Evolutionary conservation across 139 green algal genomes (phyloP), one percentile per base, ranked within the genome.

Genomic region (Parachlorella kessleri): DNA sequence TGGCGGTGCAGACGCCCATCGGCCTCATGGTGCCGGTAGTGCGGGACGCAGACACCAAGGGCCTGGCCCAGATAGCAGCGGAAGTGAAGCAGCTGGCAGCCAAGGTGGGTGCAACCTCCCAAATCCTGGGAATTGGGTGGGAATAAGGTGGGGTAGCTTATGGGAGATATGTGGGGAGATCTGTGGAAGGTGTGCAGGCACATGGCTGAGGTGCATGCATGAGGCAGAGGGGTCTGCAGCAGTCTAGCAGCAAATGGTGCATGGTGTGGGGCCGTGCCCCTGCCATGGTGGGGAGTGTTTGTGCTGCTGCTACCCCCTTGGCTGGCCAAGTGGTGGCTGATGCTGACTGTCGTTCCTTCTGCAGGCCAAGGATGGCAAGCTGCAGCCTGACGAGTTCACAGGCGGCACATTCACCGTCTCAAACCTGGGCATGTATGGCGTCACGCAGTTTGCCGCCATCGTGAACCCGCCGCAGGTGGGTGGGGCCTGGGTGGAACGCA

Each of bases 391-490:
- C 36, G 96, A 99, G 79, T 96, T 94, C 80, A 88, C 80, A 4
- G 94, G 93, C 24, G 94, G 94, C 66, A 97, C 94, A 54, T 98
- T 98, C 89, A 97, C 93, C 38, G 89, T 98, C 33, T 94, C 87
- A 53, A 98, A 98, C 86, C 87, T 98, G 73, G 94, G 96, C 84
- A 99, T 99, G 96, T 98, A 89, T 70, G 91, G 92, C 54, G 83
- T 99, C 32, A 91, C 91, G 55, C 83, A 97, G 77, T 99, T 99
- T 87, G 81, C 87, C 4, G 96, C 96, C 74, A 99, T 99, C 85
- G 85, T 99, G 76, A 99, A 99, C 88, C 96, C 95, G 24, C 94
- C 94, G 0, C 93, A 97, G 88, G 90, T 86, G 73, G 0, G 66
- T 55, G 55, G 33, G 21, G 1, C 30, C 33, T 32, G 35, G 54